Conservation (phyloP, 495 filamentous ascomycete species). For the Sporormia fimetaria region DNA sequence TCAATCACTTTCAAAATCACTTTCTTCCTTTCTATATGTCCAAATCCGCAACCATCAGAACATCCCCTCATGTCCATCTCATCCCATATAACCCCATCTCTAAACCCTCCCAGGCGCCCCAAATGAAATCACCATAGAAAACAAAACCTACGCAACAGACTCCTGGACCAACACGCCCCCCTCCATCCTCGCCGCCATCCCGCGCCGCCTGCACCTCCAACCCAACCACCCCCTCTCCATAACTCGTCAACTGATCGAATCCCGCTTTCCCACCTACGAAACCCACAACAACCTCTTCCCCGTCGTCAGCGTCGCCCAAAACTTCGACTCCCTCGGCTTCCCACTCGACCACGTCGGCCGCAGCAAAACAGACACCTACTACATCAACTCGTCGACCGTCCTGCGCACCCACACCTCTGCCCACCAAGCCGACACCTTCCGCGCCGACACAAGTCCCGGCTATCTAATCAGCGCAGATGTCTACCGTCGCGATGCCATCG, state of each 20-base stretch:
- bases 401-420: constrained; percentile 89
- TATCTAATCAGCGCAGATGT: constrained; percentile 93
- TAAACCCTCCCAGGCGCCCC: constrained; percentile 7
- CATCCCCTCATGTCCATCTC: too few relatives aligned
- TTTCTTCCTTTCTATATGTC: neutral
- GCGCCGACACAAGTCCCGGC: constrained; percentile 53
- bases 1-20: neutral
- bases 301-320: constrained; percentile 74
- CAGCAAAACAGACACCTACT: constrained; percentile 85
- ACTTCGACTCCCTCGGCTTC: constrained; percentile 94
- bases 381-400: constrained; percentile 73
- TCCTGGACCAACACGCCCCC: constrained; percentile 76
- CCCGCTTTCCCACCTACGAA: constrained; percentile 67
- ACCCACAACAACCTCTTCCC: constrained; percentile 69
- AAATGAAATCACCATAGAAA: constrained; percentile 43
- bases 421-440: constrained; percentile 82
- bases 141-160: constrained; percentile 54
- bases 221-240: constrained; percentile 82
- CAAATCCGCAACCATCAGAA: too few relatives aligned
- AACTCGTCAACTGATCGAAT: constrained; percentile 85
- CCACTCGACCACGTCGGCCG: constrained; percentile 82
- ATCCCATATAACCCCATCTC: neutral
- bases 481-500: constrained; percentile 88
- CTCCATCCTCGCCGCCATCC: constrained; percentile 59
- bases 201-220: constrained; percentile 70